Evolutionary conservation across 306 rosid species (phyloP), one percentile per base, ranked within the genome.

Genomic region (Quercus suber): DNA sequence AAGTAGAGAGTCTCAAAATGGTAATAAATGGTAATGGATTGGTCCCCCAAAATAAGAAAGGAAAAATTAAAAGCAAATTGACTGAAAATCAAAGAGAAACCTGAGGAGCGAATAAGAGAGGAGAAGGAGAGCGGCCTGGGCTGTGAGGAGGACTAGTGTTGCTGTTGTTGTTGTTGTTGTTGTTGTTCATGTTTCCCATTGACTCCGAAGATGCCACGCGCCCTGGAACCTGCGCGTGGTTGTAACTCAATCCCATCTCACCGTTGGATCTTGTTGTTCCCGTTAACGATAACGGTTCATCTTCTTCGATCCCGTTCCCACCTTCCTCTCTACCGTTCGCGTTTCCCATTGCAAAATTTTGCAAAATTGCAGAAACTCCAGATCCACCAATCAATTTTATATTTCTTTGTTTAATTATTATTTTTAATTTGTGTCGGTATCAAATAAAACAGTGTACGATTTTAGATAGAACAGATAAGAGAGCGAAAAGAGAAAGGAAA

Each of bases 71-170:
- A 35, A 35, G 41, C 41, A 9, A 35, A 35, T 35, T 35, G 41
- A 35, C 8, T 6, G 41, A 6, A 35, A 35, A 6, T 35, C 41
- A 25, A 11, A 30, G 3, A 35, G 43, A 53, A 51, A 93, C 98
- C 98, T 93, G 98, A 43, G 98, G 94, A 35, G 91, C 83, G 82
- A 91, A 93, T 87, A 86, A 83, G 89, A 87, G 75, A 57, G 92
- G 94, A 58, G 94, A 89, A 77, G 88, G 83, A 73, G 95, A 81
- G 35, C 89, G 89, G 5, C 89, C 78, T 41, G 96, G 94, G 80
- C 90, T 91, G n/a, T 80, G 87, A 43, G 93, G 97, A 61, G 97
- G 97, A 58, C 92, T 90, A 70, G 81, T 85, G 52, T 81, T 84
- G 3, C 2, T 8, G 45, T 41, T 37, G 45, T 6, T n/a, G n/a